Conservation (phyloP, 1,284 basidiomycete species). For the Malassezia yamatoensis region DNA sequence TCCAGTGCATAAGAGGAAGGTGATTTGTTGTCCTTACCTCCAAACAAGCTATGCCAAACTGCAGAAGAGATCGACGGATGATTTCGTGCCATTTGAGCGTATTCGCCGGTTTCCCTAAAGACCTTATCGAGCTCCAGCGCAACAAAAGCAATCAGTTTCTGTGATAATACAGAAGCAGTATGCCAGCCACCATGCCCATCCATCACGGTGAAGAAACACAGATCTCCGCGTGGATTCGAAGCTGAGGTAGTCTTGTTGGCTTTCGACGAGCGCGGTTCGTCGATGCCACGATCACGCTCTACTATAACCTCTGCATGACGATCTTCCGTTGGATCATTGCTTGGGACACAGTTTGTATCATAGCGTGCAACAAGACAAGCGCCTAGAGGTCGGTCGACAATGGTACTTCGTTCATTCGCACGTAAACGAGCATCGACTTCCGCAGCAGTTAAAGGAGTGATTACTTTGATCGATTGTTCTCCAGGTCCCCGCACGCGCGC, state of each 20-base stretch:
- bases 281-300: slow-evolving; percentile 35
- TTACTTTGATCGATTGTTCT: slow-evolving; percentile 30
- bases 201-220: slow-evolving; percentile 68
- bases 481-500: slow-evolving; percentile 24
- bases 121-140: slow-evolving; percentile 61
- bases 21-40: slow-evolving; percentile 11
- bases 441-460: slow-evolving; percentile 31
- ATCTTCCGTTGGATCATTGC: slow-evolving; percentile 45
- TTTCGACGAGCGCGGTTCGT: slow-evolving; percentile 3
- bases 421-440: slow-evolving; percentile 40
- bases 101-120: slow-evolving; percentile 49
- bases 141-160: slow-evolving; percentile 75
- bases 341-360: slow-evolving; percentile 43
- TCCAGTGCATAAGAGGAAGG: slow-evolving; percentile 48
- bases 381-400: slow-evolving; percentile 32
- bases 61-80: slow-evolving; percentile 38
- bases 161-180: slow-evolving; percentile 74
- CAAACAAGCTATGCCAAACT: slow-evolving; percentile 40
- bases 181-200: slow-evolving; percentile 81
- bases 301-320: slow-evolving; percentile 44
- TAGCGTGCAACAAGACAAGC: slow-evolving; percentile 41
- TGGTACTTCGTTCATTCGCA: slow-evolving; percentile 36
- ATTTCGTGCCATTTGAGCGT: slow-evolving; percentile 36
- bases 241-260: neutral
- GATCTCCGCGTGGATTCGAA: slow-evolving; percentile 23